These are phyloP conservation scores for Phaeoacremonium minimum DNA, from an alignment of 2,329 filamentous ascomycete species.

Conservation along the genomic window DNA sequence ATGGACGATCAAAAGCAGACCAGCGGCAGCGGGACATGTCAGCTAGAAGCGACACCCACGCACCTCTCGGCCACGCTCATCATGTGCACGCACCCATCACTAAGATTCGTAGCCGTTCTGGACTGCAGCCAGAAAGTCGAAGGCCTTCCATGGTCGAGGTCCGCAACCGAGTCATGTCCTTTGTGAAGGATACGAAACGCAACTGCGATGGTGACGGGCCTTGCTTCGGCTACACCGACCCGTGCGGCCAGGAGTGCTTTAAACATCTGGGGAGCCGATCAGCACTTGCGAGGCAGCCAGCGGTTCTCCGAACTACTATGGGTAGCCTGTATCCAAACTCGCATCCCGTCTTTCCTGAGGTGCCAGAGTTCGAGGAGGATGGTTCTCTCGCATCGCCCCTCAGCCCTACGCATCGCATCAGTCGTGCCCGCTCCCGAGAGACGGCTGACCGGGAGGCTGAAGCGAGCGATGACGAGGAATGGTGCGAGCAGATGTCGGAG, in stretches of 20 bases:
- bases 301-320: constrained; percentile 36
- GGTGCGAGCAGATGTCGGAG: constrained; percentile 20
- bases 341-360: constrained; percentile 19
- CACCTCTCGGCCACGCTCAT: constrained; percentile 5
- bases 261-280: constrained; percentile 46
- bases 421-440: constrained; percentile 1
- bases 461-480: constrained; percentile 15
- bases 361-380: constrained; percentile 21
- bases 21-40: constrained; percentile 21
- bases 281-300: constrained; percentile 24
- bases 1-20: constrained; percentile 16
- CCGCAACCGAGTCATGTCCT: constrained; percentile 55
- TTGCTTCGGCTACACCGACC: constrained; percentile 62
- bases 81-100: not conserved
- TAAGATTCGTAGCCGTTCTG: constrained; percentile 18
- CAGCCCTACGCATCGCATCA: constrained; percentile 2
- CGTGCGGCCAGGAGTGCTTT: constrained; percentile 62
- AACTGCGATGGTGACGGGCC: constrained; percentile 58
- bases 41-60: constrained; percentile 20
- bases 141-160: constrained; percentile 52
- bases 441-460: constrained; percentile 1
- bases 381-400: constrained; percentile 12
- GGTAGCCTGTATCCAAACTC: constrained; percentile 22
- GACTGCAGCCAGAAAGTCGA: constrained; percentile 30
- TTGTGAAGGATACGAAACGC: constrained; percentile 60